phyloP scores from a whole-genome alignment of 2,329 filamentous ascomycete species.

The Clathrospora elynae region DNA sequence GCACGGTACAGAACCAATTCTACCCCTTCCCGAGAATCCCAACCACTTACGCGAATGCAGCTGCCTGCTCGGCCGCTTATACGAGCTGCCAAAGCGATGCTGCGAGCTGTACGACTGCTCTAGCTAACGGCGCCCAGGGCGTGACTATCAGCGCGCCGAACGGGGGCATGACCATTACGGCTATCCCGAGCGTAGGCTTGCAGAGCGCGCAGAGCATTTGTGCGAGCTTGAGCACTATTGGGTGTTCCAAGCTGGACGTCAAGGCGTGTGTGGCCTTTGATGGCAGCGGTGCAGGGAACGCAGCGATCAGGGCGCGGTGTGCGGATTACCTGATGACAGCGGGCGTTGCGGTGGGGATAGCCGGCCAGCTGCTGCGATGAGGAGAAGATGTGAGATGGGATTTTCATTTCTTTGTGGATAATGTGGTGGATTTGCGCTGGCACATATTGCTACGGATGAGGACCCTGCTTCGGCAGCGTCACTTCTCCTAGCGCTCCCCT shows the following conservation, averaged over 20 bases:
- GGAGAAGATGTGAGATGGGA: constrained; percentile 1
- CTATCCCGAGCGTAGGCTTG: constrained; percentile 43
- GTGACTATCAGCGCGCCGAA: constrained; percentile 58
- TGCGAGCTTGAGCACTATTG: constrained; percentile 49
- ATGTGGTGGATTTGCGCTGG: constrained; percentile 14
- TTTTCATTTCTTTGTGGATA: constrained; percentile 32
- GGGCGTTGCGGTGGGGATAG: constrained; percentile 50
- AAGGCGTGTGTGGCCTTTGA: constrained; percentile 53
- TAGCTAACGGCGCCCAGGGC: constrained; percentile 56
- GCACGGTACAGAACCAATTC: constrained; percentile 55
- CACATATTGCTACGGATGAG: too few relatives aligned
- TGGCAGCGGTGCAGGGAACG: constrained; percentile 46
- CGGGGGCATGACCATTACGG: constrained; percentile 57
- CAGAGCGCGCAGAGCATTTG: constrained; percentile 41
- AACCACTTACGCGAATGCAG: constrained; percentile 58
- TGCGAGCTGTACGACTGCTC: constrained; percentile 47
- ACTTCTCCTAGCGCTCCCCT: too few relatives aligned
- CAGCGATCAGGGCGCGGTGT: constrained; percentile 21
- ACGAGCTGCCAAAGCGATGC: constrained; percentile 57
- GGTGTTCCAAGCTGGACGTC: constrained; percentile 56
- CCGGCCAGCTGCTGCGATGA: constrained; percentile 44
- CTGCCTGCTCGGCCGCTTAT: constrained; percentile 60
- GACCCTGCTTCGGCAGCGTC: too few relatives aligned
- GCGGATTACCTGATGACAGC: constrained; percentile 29
- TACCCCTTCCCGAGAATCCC: constrained; percentile 61